phyloP scores from a whole-genome alignment of 148 eudicot genomes.

The Gaultheria prostrata region DNA sequence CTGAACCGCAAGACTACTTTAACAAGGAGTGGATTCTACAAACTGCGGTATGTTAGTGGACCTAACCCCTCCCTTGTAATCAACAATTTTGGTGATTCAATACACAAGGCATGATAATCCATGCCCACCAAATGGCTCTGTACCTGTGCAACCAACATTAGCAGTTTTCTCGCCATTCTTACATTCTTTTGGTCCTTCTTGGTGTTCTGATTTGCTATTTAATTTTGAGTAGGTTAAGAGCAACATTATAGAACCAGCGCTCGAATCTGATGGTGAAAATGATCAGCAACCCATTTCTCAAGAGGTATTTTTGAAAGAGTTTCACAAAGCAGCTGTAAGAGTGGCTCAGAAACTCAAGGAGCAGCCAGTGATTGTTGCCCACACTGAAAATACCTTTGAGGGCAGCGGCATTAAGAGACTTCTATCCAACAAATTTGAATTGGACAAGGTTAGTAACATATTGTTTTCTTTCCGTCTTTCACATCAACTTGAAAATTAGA shows the following conservation, averaged over 20 bases:
- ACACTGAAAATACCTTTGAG: conserved; percentile 77
- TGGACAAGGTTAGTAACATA: conserved; percentile 62
- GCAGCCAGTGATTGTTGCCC: conserved; percentile 91
- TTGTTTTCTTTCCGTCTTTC: neutral
- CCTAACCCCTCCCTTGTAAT: neutral
- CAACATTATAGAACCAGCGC: conserved; percentile 63
- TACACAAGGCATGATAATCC: neutral
- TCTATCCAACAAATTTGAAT: conserved; percentile 68
- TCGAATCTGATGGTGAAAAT: conserved; percentile 33
- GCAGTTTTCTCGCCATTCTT: neutral
- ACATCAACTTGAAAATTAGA: neutral
- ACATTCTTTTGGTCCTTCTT: neutral
- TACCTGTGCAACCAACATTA: neutral
- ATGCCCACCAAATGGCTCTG: neutral
- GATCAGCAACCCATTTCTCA: conserved; percentile 39
- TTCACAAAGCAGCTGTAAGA: conserved; percentile 51
- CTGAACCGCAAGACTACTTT: too few species aligned
- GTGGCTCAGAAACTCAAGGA: conserved; percentile 69
- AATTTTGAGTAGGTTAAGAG: conserved; percentile 49
- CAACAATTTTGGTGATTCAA: neutral
- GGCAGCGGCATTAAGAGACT: conserved; percentile 75
- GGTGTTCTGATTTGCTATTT: neutral
- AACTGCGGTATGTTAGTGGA: neutral
- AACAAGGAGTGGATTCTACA: neutral
- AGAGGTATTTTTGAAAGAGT: conserved; percentile 56